Conservation (phyloP, 305 asterid species). For the Fraxinus albicans region DNA sequence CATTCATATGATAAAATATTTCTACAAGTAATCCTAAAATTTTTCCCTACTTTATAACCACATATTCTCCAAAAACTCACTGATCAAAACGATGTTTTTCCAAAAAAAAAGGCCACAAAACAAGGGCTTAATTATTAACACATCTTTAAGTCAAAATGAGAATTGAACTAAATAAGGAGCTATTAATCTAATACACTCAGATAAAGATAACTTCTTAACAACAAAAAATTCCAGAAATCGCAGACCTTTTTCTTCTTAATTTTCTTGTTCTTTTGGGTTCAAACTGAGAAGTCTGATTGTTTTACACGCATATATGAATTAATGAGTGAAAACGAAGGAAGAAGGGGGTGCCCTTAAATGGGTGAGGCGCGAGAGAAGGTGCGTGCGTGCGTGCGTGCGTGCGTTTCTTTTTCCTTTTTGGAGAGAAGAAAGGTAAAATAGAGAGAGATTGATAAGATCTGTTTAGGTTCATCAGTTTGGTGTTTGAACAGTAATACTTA, state of each 20-base stretch:
- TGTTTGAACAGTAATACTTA: not conserved
- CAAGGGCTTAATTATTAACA: not conserved
- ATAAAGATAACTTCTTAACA: not conserved
- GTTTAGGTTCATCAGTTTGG: not conserved
- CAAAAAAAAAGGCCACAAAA: too few relatives aligned
- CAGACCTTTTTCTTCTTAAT: slow-evolving; percentile 22
- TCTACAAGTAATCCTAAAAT: too few relatives aligned
- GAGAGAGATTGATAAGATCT: not conserved
- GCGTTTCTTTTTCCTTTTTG: not conserved
- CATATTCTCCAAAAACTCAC: too few relatives aligned
- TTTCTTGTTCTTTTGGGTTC: not conserved
- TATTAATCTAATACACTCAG: not conserved
- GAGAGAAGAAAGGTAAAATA: not conserved
- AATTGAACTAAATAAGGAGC: not conserved
- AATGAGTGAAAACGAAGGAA: slow-evolving; percentile 18
- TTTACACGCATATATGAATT: not conserved
- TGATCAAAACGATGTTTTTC: too few relatives aligned
- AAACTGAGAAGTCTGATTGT: slow-evolving; percentile 14
- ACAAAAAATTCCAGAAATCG: not conserved
- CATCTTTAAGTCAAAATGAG: slow-evolving; percentile 20
- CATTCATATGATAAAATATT: too few relatives aligned
- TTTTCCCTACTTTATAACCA: too few relatives aligned
- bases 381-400: not conserved
- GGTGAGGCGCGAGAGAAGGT: slow-evolving; percentile 39
- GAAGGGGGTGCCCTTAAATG: slow-evolving; percentile 34